Percentiles rank a stretch among this genome's conserved stretches.
phyloP scores from a whole-genome alignment of 2,329 filamentous ascomycete species.

The Pezicula radicicola region DNA sequence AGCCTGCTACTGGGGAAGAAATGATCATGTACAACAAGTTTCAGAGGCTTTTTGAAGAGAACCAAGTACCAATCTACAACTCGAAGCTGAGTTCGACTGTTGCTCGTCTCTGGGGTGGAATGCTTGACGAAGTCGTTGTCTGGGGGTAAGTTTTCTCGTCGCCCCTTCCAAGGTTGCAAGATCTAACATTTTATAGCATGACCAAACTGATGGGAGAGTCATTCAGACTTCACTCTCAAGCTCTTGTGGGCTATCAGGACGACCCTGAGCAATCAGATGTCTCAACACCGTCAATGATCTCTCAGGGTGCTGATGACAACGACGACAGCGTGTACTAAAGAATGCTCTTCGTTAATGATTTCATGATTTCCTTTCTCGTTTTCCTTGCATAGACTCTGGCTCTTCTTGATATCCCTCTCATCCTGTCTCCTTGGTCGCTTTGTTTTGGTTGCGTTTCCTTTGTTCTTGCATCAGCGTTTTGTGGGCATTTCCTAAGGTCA shows the following conservation, averaged over 20 bases:
- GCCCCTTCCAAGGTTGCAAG: neutral
- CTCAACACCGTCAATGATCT: conserved; percentile 69
- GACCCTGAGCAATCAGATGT: conserved; percentile 68
- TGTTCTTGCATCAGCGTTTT: conserved; percentile 31
- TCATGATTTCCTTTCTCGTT: conserved; percentile 44
- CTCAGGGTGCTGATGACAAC: conserved; percentile 59
- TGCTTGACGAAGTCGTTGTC: conserved; percentile 97
- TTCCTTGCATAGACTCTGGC: conserved; percentile 21
- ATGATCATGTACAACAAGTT: conserved; percentile 90
- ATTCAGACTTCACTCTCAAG: conserved; percentile 94
- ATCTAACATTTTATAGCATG: conserved; percentile 61
- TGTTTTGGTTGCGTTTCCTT: conserved; percentile 20
- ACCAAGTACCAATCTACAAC: conserved; percentile 77
- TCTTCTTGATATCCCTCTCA: conserved; percentile 26
- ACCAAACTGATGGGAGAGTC: conserved; percentile 97
- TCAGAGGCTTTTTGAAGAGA: conserved; percentile 84
- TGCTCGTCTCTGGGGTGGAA: conserved; percentile 91
- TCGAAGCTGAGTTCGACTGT: conserved; percentile 92
- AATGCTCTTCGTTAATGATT: conserved; percentile 26
- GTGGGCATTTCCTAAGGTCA: conserved; percentile 32
- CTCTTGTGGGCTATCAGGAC: conserved; percentile 91
- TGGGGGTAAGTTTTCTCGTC: conserved; percentile 80
- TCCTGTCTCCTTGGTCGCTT: conserved; percentile 20
- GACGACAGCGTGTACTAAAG: conserved; percentile 67
- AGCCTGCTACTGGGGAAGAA: conserved; percentile 82